A percentile compares a stretch with the other conserved stretches of the same genome.
phyloP scores from a whole-genome alignment of 768 basidiomycete species.

The Favolaschia claudopus region DNA sequence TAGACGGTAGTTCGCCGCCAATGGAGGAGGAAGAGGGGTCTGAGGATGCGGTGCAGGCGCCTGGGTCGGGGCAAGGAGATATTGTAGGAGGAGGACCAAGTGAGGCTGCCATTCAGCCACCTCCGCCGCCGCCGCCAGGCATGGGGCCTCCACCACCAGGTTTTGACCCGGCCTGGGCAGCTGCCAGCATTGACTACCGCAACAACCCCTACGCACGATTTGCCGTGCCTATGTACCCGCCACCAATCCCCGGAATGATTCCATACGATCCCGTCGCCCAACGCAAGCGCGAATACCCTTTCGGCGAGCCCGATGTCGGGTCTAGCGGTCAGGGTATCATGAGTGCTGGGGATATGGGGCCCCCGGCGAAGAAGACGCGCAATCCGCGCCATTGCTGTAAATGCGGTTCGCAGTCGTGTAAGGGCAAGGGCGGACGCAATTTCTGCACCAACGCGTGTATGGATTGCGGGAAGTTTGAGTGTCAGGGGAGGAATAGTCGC shows the following conservation, averaged over 20 bases:
- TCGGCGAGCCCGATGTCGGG: slow-evolving; percentile 18
- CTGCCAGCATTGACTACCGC: slow-evolving; percentile 13
- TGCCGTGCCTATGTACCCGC: slow-evolving; percentile 15
- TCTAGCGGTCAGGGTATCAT: slow-evolving; percentile 7
- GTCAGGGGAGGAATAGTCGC: slow-evolving; percentile 79
- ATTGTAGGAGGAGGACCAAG: slow-evolving; percentile 36
- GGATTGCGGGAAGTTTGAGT: slow-evolving; percentile 84
- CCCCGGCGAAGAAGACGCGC: slow-evolving; percentile 51
- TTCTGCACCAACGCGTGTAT: slow-evolving; percentile 81
- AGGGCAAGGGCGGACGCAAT: slow-evolving; percentile 79
- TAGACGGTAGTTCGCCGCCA: background rate
- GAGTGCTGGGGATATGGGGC: slow-evolving; percentile 28
- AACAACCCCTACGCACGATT: slow-evolving; percentile 15
- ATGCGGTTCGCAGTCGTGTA: slow-evolving; percentile 82
- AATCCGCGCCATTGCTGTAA: slow-evolving; percentile 81
- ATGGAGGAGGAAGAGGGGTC: slow-evolving; percentile 42
- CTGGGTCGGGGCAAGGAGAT: slow-evolving; percentile 37
- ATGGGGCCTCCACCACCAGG: slow-evolving; percentile 13
- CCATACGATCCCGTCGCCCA: slow-evolving; percentile 5
- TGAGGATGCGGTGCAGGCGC: slow-evolving; percentile 42
- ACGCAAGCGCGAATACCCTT: slow-evolving; percentile 36
- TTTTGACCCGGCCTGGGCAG: slow-evolving; percentile 1
- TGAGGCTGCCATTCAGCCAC: too few relatives aligned
- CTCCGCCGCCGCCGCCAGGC: slow-evolving; percentile 46
- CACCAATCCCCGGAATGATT: background rate